These are phyloP conservation scores for Ilyonectria destructans DNA, from an alignment of 2,329 filamentous ascomycete genomes.

Conservation along the genomic window DNA sequence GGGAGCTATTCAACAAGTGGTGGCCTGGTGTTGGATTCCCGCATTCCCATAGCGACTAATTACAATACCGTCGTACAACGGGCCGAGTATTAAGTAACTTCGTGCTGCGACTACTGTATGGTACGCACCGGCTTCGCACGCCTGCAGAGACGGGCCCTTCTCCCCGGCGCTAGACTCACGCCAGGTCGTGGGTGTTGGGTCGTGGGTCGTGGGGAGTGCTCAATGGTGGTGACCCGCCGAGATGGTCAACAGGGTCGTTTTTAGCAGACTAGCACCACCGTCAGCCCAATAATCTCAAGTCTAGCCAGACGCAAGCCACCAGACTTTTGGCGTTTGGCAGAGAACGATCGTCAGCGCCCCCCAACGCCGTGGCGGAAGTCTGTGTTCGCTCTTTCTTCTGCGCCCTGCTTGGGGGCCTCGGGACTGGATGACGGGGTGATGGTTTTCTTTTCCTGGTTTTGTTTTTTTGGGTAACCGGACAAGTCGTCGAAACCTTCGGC, in stretches of 20 bases:
- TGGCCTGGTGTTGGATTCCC: neutral
- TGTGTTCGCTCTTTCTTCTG: constrained; percentile 14
- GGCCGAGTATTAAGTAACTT: neutral
- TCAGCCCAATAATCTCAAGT: constrained; percentile 10
- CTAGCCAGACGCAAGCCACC: constrained; percentile 18
- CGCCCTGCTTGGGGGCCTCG: neutral
- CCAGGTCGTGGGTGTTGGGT: constrained; percentile 17
- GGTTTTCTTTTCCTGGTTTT: constrained; percentile 11
- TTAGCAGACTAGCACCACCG: constrained; percentile 4
- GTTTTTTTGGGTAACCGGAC: constrained; percentile 31
- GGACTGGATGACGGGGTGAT: neutral
- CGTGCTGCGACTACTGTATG: neutral
- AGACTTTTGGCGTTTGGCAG: constrained; percentile 8
- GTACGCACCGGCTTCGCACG: neutral
- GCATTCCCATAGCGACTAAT: neutral
- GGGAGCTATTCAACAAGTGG: neutral
- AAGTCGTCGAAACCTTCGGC: constrained; percentile 23
- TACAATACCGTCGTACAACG: neutral
- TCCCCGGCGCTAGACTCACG: constrained; percentile 37
- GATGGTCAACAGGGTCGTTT: constrained; percentile 23
- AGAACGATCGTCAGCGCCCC: constrained; percentile 20
- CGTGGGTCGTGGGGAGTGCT: constrained; percentile 19
- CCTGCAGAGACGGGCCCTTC: constrained; percentile 2
- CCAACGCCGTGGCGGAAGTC: neutral
- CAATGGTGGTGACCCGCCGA: neutral